Evolutionary conservation across 73 alveolate species (phyloP).

Genomic region (Paramecium tetraurelia): DNA sequence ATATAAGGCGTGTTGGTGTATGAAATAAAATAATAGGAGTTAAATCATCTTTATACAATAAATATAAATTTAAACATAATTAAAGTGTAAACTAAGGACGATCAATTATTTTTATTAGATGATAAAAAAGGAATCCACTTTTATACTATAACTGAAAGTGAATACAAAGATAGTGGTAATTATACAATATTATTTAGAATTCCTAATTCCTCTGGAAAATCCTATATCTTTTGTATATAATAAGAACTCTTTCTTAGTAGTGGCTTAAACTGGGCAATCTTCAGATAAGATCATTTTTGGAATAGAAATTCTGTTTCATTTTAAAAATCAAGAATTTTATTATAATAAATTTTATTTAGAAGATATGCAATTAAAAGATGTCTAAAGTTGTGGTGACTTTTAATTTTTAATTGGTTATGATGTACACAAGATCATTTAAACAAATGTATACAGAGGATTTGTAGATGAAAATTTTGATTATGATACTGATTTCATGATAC

Average conservation of each 20-base stretch:
- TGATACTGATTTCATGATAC: conserved; percentile 45
- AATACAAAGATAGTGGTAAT: background rate
- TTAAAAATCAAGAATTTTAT: background rate
- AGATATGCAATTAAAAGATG: conserved; percentile 43
- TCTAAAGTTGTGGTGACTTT: background rate
- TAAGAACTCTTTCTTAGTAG: background rate
- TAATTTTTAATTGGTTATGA: conserved; percentile 2
- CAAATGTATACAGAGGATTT: conserved; percentile 16
- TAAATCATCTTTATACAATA: background rate
- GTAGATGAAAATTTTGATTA: conserved; percentile 28
- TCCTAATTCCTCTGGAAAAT: conserved; percentile 9
- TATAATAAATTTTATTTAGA: conserved; percentile 32
- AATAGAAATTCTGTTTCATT: conserved; percentile 1
- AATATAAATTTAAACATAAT: background rate
- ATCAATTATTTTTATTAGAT: conserved; percentile 9
- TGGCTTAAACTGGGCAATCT: background rate
- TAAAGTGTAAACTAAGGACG: background rate
- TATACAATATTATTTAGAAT: background rate
- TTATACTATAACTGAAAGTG: background rate
- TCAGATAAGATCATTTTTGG: background rate
- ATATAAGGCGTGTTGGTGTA: background rate
- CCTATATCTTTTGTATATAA: background rate
- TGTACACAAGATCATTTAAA: conserved; percentile 14
- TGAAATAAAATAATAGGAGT: background rate
- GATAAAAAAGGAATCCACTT: conserved; percentile 24